Conservation (phyloP, 176 grass and related monocot genomes). For the Cenchrus purpureus region DNA sequence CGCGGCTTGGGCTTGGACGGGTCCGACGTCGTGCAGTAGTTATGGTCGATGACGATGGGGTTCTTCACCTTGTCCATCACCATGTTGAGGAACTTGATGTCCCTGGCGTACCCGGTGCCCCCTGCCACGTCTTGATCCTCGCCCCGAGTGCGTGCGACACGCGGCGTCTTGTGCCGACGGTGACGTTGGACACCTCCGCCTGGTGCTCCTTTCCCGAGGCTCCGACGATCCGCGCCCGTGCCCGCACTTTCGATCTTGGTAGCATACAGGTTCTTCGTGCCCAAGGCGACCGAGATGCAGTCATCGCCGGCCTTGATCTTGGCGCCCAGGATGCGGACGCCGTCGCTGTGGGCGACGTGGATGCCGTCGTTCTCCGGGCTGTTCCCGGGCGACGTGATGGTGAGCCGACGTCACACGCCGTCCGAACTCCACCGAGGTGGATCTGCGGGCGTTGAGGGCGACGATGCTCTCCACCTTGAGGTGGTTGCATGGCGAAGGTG, state of each 20-base stretch:
- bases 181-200: not conserved
- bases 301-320: constrained; percentile 54
- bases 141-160: no score
- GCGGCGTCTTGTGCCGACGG: no score
- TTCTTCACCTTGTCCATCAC: constrained; percentile 21
- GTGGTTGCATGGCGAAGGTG: not conserved
- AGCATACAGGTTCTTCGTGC: constrained; percentile 29
- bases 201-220: not conserved
- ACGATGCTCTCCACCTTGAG: not conserved
- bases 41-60: not conserved
- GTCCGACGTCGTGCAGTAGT: not conserved
- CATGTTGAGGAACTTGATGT: constrained; percentile 10
- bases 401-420: no score
- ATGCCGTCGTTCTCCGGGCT: constrained; percentile 68
- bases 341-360: constrained; percentile 34
- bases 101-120: not conserved
- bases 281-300: constrained; percentile 47
- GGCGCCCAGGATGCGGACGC: constrained; percentile 33
- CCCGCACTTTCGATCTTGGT: constrained; percentile 30
- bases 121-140: not conserved
- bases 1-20: not conserved
- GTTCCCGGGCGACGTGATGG: constrained; percentile 25
- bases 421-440: constrained; percentile 55
- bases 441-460: constrained; percentile 54
- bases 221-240: constrained; percentile 32